phyloP scores from a whole-genome alignment of 352 stramenopile genomes.

The Phytophthora podocarpi region DNA sequence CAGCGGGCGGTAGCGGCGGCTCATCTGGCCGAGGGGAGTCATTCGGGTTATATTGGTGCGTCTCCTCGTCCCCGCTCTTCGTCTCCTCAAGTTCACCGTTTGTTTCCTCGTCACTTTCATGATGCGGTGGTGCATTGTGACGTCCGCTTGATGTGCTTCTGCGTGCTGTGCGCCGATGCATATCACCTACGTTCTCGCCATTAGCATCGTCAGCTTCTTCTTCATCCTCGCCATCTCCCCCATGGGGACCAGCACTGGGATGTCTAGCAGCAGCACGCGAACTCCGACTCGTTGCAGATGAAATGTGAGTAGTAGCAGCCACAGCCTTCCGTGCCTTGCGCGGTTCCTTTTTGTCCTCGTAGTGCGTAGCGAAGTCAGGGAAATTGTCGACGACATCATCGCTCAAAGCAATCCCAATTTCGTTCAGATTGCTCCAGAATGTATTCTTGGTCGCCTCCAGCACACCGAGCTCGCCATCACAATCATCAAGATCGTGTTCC shows the following conservation, averaged over 20 bases:
- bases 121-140: slow-evolving; percentile 16
- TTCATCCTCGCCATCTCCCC: slow-evolving; percentile 5
- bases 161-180: slow-evolving; percentile 26
- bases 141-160: slow-evolving; percentile 41
- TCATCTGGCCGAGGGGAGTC: slow-evolving; percentile 15
- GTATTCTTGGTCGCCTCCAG: slow-evolving; percentile 67
- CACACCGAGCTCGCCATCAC: slow-evolving; percentile 55
- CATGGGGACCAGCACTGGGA: slow-evolving; percentile 19
- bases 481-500: slow-evolving; percentile 48
- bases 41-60: neutral
- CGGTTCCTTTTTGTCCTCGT: slow-evolving; percentile 31
- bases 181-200: slow-evolving; percentile 18
- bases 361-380: slow-evolving; percentile 48
- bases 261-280: slow-evolving; percentile 15
- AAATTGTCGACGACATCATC: slow-evolving; percentile 65
- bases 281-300: slow-evolving; percentile 24
- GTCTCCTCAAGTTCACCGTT: slow-evolving; percentile 22
- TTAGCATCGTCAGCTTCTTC: slow-evolving; percentile 23
- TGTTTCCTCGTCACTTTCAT: slow-evolving; percentile 40
- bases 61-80: slow-evolving; percentile 7
- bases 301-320: neutral
- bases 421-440: slow-evolving; percentile 32
- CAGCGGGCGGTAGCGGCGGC: slow-evolving; percentile 28
- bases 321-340: slow-evolving; percentile 39
- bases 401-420: slow-evolving; percentile 47